Conservation (phyloP, 805 yeast species). For the Nakazawaea molendinolei region DNA sequence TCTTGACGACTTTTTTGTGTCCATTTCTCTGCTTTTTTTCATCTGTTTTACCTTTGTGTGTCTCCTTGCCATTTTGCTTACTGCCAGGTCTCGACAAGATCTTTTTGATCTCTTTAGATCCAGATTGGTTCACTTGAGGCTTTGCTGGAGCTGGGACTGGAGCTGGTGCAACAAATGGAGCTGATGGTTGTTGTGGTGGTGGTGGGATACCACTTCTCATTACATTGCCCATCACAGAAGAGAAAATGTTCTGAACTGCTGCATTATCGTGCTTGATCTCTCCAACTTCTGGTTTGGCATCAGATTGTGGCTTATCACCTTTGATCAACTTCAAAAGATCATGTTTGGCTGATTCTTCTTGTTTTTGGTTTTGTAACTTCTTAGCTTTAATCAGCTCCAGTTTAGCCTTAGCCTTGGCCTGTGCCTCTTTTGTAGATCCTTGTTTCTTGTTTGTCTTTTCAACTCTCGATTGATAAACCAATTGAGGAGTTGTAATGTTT, state of each 20-base stretch:
- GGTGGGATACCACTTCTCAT: slow-evolving; percentile 15
- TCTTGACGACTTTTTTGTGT: slow-evolving; percentile 1
- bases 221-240: slow-evolving; percentile 22
- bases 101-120: slow-evolving; percentile 3
- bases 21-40: neutral
- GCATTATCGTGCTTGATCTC: slow-evolving; percentile 13
- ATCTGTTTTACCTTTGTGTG: neutral
- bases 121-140: slow-evolving; percentile 2
- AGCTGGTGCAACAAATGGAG: slow-evolving; percentile 6
- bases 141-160: slow-evolving; percentile 1
- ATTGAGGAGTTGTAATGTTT: slow-evolving; percentile 69
- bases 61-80: too few relatives aligned
- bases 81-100: slow-evolving; percentile 3
- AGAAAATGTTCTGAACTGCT: slow-evolving; percentile 22
- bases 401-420: slow-evolving; percentile 10
- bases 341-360: slow-evolving; percentile 27
- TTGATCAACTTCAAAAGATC: slow-evolving; percentile 41
- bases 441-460: slow-evolving; percentile 33
- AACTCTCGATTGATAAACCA: slow-evolving; percentile 68
- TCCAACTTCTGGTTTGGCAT: slow-evolving; percentile 12
- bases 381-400: slow-evolving; percentile 10
- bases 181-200: slow-evolving; percentile 12
- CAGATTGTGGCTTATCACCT: slow-evolving; percentile 18
- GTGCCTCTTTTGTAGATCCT: slow-evolving; percentile 12
- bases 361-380: slow-evolving; percentile 18